Conservation (phyloP, 73 alveolate genomes). For the Paramecium primaurelia region DNA sequence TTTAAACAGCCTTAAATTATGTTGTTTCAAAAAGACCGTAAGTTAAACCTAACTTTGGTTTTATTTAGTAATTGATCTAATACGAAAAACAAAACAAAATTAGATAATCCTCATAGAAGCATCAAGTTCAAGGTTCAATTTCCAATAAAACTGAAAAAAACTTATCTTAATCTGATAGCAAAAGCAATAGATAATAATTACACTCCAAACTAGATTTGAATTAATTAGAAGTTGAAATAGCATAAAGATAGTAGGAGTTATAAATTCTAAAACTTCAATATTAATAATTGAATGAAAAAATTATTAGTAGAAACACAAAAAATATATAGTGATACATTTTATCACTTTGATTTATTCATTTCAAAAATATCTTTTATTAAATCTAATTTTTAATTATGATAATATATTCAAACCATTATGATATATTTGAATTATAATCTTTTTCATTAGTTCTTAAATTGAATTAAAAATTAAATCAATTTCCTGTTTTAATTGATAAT, state of each 20-base stretch:
- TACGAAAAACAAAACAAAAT: background rate
- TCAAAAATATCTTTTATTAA: background rate
- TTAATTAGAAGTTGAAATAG: slow-evolving; percentile 2
- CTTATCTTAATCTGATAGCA: background rate
- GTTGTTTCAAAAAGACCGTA: slow-evolving; percentile 27
- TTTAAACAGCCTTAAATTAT: background rate
- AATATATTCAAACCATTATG: background rate
- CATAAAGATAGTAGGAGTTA: slow-evolving; percentile 5
- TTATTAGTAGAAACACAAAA: background rate
- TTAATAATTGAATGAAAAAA: background rate
- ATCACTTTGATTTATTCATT: background rate
- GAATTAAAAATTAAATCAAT: too few relatives aligned
- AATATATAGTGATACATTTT: background rate
- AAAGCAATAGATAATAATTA: background rate
- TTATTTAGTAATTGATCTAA: background rate
- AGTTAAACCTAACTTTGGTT: slow-evolving; percentile 35
- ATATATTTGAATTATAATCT: too few relatives aligned
- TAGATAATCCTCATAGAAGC: background rate
- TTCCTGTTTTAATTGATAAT: too few relatives aligned
- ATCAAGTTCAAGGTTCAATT: background rate
- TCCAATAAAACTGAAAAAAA: background rate
- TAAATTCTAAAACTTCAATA: background rate
- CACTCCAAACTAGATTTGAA: background rate
- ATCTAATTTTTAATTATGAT: background rate
- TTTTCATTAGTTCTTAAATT: too few relatives aligned